Base-by-base conservation (phyloP, 2,329 filamentous ascomycete genomes). In the Paracamarosporium sp. region DNA sequence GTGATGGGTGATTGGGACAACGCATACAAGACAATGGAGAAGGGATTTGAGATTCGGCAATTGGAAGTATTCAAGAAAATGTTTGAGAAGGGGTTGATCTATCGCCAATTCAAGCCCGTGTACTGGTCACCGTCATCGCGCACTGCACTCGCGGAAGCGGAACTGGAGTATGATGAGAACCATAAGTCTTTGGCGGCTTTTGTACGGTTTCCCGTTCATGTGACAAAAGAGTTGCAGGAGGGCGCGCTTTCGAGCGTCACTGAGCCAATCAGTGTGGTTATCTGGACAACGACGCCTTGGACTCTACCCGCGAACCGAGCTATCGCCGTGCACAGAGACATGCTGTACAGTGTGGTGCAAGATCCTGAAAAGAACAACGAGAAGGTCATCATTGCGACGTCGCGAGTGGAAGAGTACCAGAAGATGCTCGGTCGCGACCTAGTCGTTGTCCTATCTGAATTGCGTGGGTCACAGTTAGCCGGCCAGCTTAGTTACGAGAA, bases 251-350 rank as follows among this genome's bases (percentile, higher is more conserved):
- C 56, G 41, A 46, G 27, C 15, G 46, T 73, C 0, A 12, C 53
- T 4, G 62, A 61, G 1, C 57, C 65, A 0, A 27, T 97, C 11
- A 90, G 85, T 73, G 92, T 90, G n/a, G 84, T 95, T n/a, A 91
- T 98, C 50, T 99, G 95, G 95, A 99, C 95, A 1, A 99, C 95
- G 0, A 99, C 95, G 0, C 95, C 95, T 0, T 99, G 95, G 95
- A 99, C 95, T 0, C 81, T 99, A 5, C 94, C 95, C 0, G 93
- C 94, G 1, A 99, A 99, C 74, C 88, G 87, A 71, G 93, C 92
- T 0, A 93, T 99, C 73, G 93, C 92, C 2, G 84, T 98, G 33
- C 88, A 92, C 67, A 80, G 85, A 6, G 87, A 91, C 36, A 78
- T 98, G 59, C 81, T 87, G 41, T 99, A 98, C 73, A 82, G 83